phyloP scores from a whole-genome alignment of 2,329 filamentous ascomycete species.

The Elsinoe arachidis region DNA sequence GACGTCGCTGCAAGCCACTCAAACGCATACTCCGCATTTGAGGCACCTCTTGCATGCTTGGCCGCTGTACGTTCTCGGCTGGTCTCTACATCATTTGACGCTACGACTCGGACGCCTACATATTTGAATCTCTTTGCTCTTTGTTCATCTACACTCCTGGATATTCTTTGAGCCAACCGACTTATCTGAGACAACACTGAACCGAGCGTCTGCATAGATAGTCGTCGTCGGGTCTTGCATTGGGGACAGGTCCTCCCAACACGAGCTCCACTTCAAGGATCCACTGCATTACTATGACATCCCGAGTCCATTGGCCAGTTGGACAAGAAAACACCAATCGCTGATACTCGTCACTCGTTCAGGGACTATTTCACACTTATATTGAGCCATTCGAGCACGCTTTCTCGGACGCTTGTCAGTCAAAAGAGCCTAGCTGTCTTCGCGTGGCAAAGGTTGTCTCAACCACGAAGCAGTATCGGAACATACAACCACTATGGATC shows the following conservation, averaged over 20 bases:
- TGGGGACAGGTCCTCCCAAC: too few species aligned
- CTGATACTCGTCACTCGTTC: slow-evolving; percentile 19
- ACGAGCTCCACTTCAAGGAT: neutral
- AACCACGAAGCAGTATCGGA: neutral
- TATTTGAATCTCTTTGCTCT: neutral
- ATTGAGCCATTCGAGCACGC: neutral
- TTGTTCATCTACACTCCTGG: neutral
- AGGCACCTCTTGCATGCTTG: neutral
- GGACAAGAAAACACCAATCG: slow-evolving; percentile 40
- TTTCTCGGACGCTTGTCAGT: too few species aligned
- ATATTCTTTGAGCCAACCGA: neutral
- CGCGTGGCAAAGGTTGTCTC: neutral
- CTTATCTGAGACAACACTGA: neutral
- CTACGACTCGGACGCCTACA: neutral
- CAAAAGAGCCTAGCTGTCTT: too few species aligned
- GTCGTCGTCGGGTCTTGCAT: too few species aligned
- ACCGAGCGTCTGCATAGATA: too few species aligned
- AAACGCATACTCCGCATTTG: slow-evolving; percentile 7
- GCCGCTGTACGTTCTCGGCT: neutral
- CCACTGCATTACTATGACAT: slow-evolving; percentile 10
- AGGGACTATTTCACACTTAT: neutral
- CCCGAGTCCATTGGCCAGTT: slow-evolving; percentile 31
- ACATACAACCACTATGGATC: slow-evolving; percentile 27
- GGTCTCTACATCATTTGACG: neutral
- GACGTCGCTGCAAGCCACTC: slow-evolving; percentile 1